Conservation (phyloP, 192 early-diverging fungal species). For the Podila horticola region DNA sequence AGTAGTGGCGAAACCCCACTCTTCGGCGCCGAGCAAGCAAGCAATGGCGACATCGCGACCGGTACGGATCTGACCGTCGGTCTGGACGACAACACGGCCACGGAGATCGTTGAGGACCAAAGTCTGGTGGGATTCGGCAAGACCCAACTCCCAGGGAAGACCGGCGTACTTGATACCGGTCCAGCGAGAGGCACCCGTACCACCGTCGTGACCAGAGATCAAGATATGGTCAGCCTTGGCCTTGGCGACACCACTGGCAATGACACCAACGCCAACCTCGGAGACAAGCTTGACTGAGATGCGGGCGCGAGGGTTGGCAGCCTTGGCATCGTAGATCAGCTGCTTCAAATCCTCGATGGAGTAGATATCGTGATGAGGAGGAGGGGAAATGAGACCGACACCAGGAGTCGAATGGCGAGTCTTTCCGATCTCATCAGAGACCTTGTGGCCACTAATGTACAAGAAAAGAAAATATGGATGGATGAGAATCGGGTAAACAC, state of each 20-base stretch:
- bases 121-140: slow-evolving; percentile 99
- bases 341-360: slow-evolving; percentile 99
- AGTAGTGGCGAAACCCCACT: slow-evolving; percentile 98
- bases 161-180: slow-evolving; percentile 99
- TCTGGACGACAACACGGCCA: slow-evolving; percentile 96
- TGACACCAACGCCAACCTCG: slow-evolving; percentile 97
- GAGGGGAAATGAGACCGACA: slow-evolving; percentile 95
- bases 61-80: slow-evolving; percentile 98
- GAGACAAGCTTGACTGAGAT: slow-evolving; percentile 98
- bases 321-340: slow-evolving; percentile 97
- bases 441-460: slow-evolving; percentile 69
- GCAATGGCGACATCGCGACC: slow-evolving; percentile 97
- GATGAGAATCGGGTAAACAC: slow-evolving; percentile 13
- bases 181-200: slow-evolving; percentile 96
- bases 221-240: slow-evolving; percentile 97
- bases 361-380: slow-evolving; percentile 99
- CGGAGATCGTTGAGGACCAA: slow-evolving; percentile 96
- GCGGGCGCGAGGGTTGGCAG: slow-evolving; percentile 89
- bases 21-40: slow-evolving; percentile 97
- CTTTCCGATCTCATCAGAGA: slow-evolving; percentile 79
- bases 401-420: slow-evolving; percentile 97
- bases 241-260: slow-evolving; percentile 97
- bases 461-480: not conserved
- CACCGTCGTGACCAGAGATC: slow-evolving; percentile 96
- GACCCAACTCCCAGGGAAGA: slow-evolving; percentile 97